A percentile compares a stretch with the other conserved stretches of the same genome.
These are phyloP conservation scores for Ceratonia siliqua DNA, from an alignment of 306 rosid genomes.

Conservation along the genomic window DNA sequence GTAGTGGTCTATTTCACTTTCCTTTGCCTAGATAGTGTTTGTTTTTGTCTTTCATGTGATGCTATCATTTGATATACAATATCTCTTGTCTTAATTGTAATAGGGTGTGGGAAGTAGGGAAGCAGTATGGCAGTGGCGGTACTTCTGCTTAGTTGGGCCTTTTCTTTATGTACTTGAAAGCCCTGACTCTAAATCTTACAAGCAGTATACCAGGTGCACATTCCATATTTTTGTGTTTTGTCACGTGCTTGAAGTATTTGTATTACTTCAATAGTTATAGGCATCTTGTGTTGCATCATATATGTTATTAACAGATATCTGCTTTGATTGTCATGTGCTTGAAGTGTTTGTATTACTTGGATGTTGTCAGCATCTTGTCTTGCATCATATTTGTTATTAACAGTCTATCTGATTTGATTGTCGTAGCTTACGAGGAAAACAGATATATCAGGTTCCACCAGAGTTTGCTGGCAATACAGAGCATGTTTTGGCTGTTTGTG, in stretches of 20 bases:
- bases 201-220: constrained; percentile 73
- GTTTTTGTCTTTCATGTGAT: constrained; percentile 20
- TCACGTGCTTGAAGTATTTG: constrained; percentile 9
- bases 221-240: constrained; percentile 34
- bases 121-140: constrained; percentile 91
- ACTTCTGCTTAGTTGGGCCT: constrained; percentile 86
- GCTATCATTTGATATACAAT: constrained; percentile 5
- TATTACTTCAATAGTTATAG: constrained; percentile 14
- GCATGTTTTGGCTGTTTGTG: constrained; percentile 73
- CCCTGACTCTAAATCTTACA: constrained; percentile 85
- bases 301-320: constrained; percentile 29
- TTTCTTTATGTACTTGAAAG: constrained; percentile 85
- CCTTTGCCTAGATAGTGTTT: neutral
- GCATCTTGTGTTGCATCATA: constrained; percentile 22
- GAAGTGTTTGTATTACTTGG: constrained; percentile 9
- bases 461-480: constrained; percentile 76
- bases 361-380: constrained; percentile 17
- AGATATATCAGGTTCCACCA: constrained; percentile 67
- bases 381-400: constrained; percentile 27
- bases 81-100: constrained; percentile 29
- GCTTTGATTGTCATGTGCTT: constrained; percentile 28
- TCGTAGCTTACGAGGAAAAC: constrained; percentile 82
- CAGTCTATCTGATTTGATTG: constrained; percentile 36
- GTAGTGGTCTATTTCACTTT: constrained; percentile 44
- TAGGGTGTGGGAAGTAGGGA: constrained; percentile 97